phyloP scores from a whole-genome alignment of 2,329 filamentous ascomycete species.

The Penicillium sclerotiorum region DNA sequence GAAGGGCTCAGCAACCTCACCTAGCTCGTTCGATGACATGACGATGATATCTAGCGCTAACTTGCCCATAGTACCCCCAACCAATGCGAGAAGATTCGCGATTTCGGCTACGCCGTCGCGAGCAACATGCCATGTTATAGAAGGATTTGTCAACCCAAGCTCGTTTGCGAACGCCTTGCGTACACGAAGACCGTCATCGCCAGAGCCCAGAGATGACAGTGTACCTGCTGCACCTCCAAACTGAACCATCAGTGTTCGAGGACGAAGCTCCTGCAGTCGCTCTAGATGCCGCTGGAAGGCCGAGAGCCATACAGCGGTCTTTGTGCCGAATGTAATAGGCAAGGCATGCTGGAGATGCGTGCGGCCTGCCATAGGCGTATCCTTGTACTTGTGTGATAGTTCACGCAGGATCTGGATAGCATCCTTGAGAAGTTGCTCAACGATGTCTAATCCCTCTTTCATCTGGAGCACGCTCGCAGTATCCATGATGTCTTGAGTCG shows the following conservation, averaged over 20 bases:
- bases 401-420: conserved; percentile 45
- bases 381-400: conserved; percentile 48
- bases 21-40: too few relatives aligned
- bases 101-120: too few relatives aligned
- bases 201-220: conserved; percentile 54
- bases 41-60: too few relatives aligned
- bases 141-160: too few relatives aligned
- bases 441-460: conserved; percentile 46
- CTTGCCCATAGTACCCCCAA: too few relatives aligned
- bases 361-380: conserved; percentile 58
- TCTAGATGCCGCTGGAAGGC: conserved; percentile 53
- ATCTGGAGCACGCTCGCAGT: conserved; percentile 55
- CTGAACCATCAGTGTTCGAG: conserved; percentile 55
- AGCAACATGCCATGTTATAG: too few relatives aligned
- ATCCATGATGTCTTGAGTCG: conserved; percentile 62
- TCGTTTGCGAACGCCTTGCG: conserved; percentile 54
- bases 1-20: too few relatives aligned
- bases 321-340: conserved; percentile 61
- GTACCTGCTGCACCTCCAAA: conserved; percentile 62
- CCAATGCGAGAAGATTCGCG: too few relatives aligned
- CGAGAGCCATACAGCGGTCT: conserved; percentile 59
- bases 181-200: conserved; percentile 53
- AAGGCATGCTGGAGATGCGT: conserved; percentile 61
- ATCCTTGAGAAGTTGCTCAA: conserved; percentile 34
- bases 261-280: conserved; percentile 51